Conservation (phyloP, 169 alveolate genomes). For the Plasmodium chabaudi region DNA sequence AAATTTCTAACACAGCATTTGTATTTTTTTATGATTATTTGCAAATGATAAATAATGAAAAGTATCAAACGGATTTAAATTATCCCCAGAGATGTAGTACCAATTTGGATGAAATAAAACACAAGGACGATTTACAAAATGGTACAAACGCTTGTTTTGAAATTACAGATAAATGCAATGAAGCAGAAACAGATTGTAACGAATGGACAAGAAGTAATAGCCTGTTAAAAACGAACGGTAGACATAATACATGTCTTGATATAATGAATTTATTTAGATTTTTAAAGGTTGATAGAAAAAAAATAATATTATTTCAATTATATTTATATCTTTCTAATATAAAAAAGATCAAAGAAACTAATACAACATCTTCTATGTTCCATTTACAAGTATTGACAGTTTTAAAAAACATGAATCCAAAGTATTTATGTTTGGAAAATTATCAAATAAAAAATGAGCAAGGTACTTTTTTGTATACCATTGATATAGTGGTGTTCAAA, state of each 20-base stretch:
- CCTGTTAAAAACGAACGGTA: neutral
- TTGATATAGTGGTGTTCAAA: constrained; percentile 45
- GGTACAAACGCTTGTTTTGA: neutral
- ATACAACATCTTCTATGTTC: constrained; percentile 32
- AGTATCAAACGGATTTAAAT: constrained; percentile 2
- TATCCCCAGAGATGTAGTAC: neutral
- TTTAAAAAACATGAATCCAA: constrained; percentile 33
- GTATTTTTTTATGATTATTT: constrained; percentile 57
- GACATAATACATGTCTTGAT: neutral
- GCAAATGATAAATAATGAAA: constrained; percentile 27
- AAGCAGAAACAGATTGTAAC: constrained; percentile 2
- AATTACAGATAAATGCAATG: neutral
- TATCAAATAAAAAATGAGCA: constrained; percentile 60
- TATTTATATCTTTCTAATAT: constrained; percentile 47
- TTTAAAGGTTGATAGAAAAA: constrained; percentile 54
- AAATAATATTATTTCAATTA: constrained; percentile 60
- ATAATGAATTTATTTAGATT: constrained; percentile 34
- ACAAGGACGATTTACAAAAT: constrained; percentile 10
- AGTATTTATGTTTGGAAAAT: constrained; percentile 28
- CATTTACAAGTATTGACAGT: constrained; percentile 44
- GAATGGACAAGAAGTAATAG: constrained; percentile 2
- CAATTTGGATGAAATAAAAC: constrained; percentile 5
- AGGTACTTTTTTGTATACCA: constrained; percentile 58
- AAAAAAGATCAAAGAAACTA: constrained; percentile 36
- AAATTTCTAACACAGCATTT: constrained; percentile 61